A percentile compares a stretch with the other conserved stretches of the same genome.
These are phyloP conservation scores for Phalaenopsis aphrodite DNA, from an alignment of 106 monocot genomes.

Conservation along the genomic window DNA sequence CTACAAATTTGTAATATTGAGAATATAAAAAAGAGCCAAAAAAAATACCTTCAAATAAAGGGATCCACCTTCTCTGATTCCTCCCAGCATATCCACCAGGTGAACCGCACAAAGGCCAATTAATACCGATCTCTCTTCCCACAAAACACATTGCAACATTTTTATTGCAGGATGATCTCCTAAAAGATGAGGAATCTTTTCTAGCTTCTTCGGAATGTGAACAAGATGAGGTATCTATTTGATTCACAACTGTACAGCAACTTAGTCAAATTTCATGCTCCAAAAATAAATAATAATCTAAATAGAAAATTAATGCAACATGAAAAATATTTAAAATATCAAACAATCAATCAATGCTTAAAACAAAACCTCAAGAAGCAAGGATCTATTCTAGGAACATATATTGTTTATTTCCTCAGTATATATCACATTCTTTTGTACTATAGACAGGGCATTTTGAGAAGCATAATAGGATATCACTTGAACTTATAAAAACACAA, in stretches of 20 bases:
- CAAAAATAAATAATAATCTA: background rate
- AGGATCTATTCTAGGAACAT: background rate
- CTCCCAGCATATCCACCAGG: constrained; percentile 34
- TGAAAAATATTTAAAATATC: background rate
- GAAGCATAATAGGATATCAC: background rate
- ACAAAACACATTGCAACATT: constrained; percentile 51
- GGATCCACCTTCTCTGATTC: constrained; percentile 46
- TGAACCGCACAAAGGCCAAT: constrained; percentile 31
- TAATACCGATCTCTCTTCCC: constrained; percentile 51
- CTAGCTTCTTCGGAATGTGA: background rate
- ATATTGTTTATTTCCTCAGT: background rate
- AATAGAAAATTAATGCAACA: background rate
- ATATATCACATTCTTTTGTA: background rate
- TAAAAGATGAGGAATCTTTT: constrained; percentile 8
- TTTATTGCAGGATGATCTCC: constrained; percentile 10
- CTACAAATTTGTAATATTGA: background rate
- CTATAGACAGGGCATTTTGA: background rate
- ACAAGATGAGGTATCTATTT: constrained; percentile 13
- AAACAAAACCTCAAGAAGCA: background rate
- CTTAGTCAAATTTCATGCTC: background rate
- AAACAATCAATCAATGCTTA: background rate
- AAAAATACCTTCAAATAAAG: constrained; percentile 50
- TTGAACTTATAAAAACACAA: background rate
- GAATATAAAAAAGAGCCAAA: background rate
- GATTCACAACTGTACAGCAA: background rate